phyloP scores from a whole-genome alignment of 495 filamentous ascomycete species.

The Aspergillus indologenus region DNA sequence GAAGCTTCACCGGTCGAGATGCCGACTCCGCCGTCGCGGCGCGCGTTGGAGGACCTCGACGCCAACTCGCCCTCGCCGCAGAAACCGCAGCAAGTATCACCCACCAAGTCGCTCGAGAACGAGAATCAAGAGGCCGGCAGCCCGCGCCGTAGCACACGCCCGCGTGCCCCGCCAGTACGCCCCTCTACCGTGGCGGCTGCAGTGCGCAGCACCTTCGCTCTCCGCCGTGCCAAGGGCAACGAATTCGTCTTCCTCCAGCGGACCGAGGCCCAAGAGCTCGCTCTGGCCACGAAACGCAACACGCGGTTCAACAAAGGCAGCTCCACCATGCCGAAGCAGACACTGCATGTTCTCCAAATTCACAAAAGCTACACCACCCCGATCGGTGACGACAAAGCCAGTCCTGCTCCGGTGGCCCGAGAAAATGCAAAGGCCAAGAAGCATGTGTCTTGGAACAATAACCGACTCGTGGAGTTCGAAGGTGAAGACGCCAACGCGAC shows the following conservation, averaged over 20 bases:
- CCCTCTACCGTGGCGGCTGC: slow-evolving; percentile 20
- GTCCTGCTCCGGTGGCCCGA: not conserved
- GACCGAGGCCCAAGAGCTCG: slow-evolving; percentile 57
- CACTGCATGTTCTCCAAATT: slow-evolving; percentile 13
- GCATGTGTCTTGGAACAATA: slow-evolving; percentile 44
- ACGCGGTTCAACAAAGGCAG: slow-evolving; percentile 58
- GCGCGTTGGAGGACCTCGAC: slow-evolving; percentile 50
- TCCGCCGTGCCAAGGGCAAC: slow-evolving; percentile 53
- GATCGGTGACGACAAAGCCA: slow-evolving; percentile 10
- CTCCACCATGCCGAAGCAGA: slow-evolving; percentile 41
- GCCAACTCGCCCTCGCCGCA: slow-evolving; percentile 53
- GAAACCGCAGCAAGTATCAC: slow-evolving; percentile 32
- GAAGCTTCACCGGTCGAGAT: slow-evolving; percentile 21
- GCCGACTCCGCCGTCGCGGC: slow-evolving; percentile 43
- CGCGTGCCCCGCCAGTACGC: slow-evolving; percentile 26
- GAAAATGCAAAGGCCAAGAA: slow-evolving; percentile 22
- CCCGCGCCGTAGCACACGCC: slow-evolving; percentile 46
- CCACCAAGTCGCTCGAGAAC: slow-evolving; percentile 25
- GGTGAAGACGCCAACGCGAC: slow-evolving; percentile 21
- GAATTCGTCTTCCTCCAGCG: slow-evolving; percentile 55
- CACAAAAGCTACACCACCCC: slow-evolving; percentile 4
- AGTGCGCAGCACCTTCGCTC: slow-evolving; percentile 49
- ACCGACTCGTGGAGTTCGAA: slow-evolving; percentile 37
- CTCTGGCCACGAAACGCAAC: slow-evolving; percentile 52
- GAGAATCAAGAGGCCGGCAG: slow-evolving; percentile 25